These are phyloP conservation scores for Deinandra increscens DNA, from an alignment of 129 eudicot species.

Conservation along the genomic window DNA sequence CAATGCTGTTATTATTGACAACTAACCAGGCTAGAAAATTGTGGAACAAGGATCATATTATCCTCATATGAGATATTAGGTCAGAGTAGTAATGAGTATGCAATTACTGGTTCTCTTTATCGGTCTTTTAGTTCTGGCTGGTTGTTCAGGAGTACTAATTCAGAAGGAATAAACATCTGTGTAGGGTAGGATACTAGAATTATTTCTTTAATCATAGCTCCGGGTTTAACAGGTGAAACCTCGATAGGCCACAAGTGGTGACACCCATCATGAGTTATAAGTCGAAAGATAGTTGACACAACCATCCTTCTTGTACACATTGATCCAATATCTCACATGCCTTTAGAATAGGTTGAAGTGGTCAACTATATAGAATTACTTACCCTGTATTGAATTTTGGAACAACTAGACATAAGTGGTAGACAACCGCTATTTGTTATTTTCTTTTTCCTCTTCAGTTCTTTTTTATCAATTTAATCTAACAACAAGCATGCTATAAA, in stretches of 20 bases:
- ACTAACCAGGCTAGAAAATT: background rate
- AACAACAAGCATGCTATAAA: slow-evolving; percentile 21
- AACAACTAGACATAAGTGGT: background rate
- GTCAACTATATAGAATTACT: background rate
- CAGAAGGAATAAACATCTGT: background rate
- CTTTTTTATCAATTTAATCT: background rate
- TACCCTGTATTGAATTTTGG: background rate
- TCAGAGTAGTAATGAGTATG: no score
- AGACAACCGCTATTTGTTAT: background rate
- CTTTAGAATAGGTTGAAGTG: background rate
- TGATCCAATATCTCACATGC: background rate
- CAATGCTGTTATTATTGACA: slow-evolving; percentile 7
- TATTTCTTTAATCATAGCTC: background rate
- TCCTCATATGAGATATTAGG: no score
- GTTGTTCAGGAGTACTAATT: background rate
- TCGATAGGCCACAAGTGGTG: background rate
- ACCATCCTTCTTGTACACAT: background rate
- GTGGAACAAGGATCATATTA: no score
- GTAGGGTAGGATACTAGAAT: background rate
- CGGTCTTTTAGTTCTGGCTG: background rate
- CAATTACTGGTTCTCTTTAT: no score
- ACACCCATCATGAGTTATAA: background rate
- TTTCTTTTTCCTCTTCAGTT: background rate
- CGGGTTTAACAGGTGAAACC: background rate
- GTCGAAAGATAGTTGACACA: background rate